These are phyloP conservation scores for Udeniomyces megalosporus DNA, from an alignment of 768 basidiomycete genomes.

Conservation along the genomic window DNA sequence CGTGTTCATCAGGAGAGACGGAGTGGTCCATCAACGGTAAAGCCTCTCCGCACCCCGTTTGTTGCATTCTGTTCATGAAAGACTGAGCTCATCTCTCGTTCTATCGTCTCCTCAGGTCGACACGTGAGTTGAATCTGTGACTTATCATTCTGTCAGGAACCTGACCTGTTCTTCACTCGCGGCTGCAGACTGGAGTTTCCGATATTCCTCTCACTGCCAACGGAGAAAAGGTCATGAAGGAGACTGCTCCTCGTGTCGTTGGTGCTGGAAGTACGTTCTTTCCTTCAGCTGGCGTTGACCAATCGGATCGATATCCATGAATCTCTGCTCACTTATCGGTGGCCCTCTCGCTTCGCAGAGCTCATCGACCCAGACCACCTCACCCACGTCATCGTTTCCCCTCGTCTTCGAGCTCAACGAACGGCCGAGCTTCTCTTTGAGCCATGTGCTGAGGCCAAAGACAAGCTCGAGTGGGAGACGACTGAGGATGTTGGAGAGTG, in stretches of 20 bases:
- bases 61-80: neutral
- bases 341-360: neutral
- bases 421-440: conserved; percentile 12
- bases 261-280: neutral
- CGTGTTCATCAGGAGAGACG: neutral
- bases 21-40: conserved; percentile 12
- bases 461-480: conserved; percentile 6
- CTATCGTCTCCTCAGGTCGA: neutral
- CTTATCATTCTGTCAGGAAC: no score
- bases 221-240: conserved; percentile 7
- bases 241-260: conserved; percentile 9
- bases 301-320: neutral
- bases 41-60: neutral
- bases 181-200: conserved; percentile 16
- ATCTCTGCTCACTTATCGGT: neutral
- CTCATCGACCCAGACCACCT: conserved; percentile 9
- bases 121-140: conserved; percentile 3
- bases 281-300: neutral
- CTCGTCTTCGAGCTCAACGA: conserved; percentile 10
- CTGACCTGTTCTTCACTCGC: neutral
- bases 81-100: neutral
- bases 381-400: conserved; percentile 13
- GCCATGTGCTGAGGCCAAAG: neutral
- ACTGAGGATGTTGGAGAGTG: conserved; percentile 13
- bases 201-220: conserved; percentile 15